A percentile compares a stretch with the other conserved stretches of the same genome.
phyloP scores from a whole-genome alignment of 768 basidiomycete genomes.

The Rubroboletus pulcherrimus region DNA sequence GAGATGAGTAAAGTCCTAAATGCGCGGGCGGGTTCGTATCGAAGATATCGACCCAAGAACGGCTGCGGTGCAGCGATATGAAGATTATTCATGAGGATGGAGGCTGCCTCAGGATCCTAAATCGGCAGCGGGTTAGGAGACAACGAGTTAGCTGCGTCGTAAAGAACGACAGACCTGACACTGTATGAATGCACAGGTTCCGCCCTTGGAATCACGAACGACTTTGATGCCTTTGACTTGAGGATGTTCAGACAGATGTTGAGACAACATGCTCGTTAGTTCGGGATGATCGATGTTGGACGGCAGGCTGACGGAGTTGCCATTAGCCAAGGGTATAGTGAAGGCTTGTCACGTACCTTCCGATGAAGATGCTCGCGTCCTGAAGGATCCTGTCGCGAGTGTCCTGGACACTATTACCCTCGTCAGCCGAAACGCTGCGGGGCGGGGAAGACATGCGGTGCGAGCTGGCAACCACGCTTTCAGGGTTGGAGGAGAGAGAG shows the following conservation, averaged over 20 bases:
- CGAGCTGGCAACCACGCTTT: slow-evolving; percentile 7
- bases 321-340: slow-evolving; percentile 3
- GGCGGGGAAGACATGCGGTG: slow-evolving; percentile 16
- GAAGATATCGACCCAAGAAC: slow-evolving; percentile 69
- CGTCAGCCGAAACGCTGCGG: slow-evolving; percentile 14
- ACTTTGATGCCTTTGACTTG: slow-evolving; percentile 67
- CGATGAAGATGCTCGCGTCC: slow-evolving; percentile 81
- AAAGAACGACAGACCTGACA: slow-evolving; percentile 55
- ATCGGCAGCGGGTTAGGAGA: not conserved
- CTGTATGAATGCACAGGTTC: slow-evolving; percentile 82
- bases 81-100: slow-evolving; percentile 56
- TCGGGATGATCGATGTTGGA: slow-evolving; percentile 62
- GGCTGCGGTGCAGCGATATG: slow-evolving; percentile 52
- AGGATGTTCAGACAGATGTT: slow-evolving; percentile 63
- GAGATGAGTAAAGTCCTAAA: slow-evolving; percentile 72
- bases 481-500: slow-evolving; percentile 39
- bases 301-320: slow-evolving; percentile 51
- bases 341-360: slow-evolving; percentile 50
- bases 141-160: not conserved
- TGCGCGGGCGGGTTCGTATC: slow-evolving; percentile 75
- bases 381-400: slow-evolving; percentile 50
- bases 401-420: slow-evolving; percentile 35
- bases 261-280: slow-evolving; percentile 54
- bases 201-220: slow-evolving; percentile 70
- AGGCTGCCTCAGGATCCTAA: slow-evolving; percentile 57